Conservation (phyloP, 495 filamentous ascomycete genomes). For the Penicillium malachiteum region DNA sequence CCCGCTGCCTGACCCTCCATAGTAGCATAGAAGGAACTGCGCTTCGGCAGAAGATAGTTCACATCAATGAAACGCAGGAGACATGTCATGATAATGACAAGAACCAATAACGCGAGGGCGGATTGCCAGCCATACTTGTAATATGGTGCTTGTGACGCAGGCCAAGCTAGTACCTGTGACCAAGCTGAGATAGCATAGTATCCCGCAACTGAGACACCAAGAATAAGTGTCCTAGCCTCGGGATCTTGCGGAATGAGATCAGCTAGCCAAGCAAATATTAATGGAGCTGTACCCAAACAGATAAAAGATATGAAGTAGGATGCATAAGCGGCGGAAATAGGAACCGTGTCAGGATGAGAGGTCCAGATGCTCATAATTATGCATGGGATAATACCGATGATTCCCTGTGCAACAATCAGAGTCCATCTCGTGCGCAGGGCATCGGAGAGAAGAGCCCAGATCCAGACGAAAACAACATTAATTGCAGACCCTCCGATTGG, state of each 20-base stretch:
- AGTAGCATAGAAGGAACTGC: slow-evolving; percentile 21
- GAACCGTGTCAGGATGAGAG: slow-evolving; percentile 18
- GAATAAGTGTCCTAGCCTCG: slow-evolving; percentile 26
- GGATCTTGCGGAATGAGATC: slow-evolving; percentile 36
- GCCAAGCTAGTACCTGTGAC: slow-evolving; percentile 35
- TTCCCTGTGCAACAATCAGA: slow-evolving; percentile 23
- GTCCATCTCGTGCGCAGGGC: slow-evolving; percentile 27
- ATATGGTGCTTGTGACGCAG: slow-evolving; percentile 30
- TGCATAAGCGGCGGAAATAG: slow-evolving; percentile 26
- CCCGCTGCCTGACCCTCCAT: slow-evolving; percentile 12
- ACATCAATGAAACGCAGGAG: slow-evolving; percentile 28
- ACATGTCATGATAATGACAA: slow-evolving; percentile 33
- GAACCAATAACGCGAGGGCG: slow-evolving; percentile 24
- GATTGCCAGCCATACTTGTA: slow-evolving; percentile 35
- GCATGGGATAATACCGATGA: slow-evolving; percentile 32
- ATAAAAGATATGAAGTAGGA: slow-evolving; percentile 31
- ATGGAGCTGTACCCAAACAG: slow-evolving; percentile 31
- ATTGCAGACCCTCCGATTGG: slow-evolving; percentile 34
- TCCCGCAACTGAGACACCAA: slow-evolving; percentile 30
- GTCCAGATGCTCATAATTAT: slow-evolving; percentile 37
- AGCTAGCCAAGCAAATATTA: slow-evolving; percentile 33
- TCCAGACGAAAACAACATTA: slow-evolving; percentile 37
- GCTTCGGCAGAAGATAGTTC: slow-evolving; percentile 26
- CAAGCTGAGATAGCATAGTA: slow-evolving; percentile 35
- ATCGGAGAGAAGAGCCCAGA: slow-evolving; percentile 33